Conservation (phyloP, 306 rosid species). For the Phaseolus lunatus region DNA sequence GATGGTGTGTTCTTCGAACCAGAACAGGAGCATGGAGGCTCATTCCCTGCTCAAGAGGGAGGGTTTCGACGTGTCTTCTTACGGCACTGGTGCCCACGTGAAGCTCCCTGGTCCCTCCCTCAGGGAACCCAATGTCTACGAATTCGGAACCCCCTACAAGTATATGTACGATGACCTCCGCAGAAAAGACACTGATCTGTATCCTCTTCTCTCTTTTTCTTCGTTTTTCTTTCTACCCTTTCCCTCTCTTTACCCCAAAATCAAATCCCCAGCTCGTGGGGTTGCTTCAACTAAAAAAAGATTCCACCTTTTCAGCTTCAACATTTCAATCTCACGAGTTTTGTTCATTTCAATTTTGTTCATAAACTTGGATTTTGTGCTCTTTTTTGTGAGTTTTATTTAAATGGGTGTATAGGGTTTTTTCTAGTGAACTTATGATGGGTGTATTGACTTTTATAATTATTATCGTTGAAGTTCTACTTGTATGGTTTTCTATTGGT, state of each 20-base stretch:
- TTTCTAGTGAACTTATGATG: not conserved
- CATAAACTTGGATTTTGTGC: not conserved
- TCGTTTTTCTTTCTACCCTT: not conserved
- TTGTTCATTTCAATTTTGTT: not conserved
- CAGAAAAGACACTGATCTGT: constrained; percentile 93
- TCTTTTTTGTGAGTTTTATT: not conserved
- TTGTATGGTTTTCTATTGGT: not conserved
- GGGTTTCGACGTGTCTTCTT: constrained; percentile 86
- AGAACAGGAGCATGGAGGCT: constrained; percentile 98
- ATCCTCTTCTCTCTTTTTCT: constrained; percentile 46
- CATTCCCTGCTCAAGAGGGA: constrained; percentile 80
- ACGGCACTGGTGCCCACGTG: constrained; percentile 93
- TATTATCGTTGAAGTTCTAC: not conserved
- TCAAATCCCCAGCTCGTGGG: not conserved
- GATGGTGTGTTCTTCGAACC: constrained; percentile 95
- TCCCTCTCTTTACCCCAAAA: not conserved
- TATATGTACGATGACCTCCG: constrained; percentile 87
- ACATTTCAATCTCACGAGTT: not conserved
- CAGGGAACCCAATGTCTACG: constrained; percentile 95
- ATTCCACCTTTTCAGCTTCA: not conserved
- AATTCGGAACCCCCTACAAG: constrained; percentile 94
- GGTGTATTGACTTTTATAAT: not conserved
- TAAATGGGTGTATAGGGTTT: not conserved
- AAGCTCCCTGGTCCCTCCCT: constrained; percentile 98
- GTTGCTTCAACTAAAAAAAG: not conserved